A percentile compares a stretch with the other conserved stretches of the same genome.
These are phyloP conservation scores for Teratosphaeria epicoccoides DNA, from an alignment of 2,329 filamentous ascomycete genomes.

Conservation along the genomic window DNA sequence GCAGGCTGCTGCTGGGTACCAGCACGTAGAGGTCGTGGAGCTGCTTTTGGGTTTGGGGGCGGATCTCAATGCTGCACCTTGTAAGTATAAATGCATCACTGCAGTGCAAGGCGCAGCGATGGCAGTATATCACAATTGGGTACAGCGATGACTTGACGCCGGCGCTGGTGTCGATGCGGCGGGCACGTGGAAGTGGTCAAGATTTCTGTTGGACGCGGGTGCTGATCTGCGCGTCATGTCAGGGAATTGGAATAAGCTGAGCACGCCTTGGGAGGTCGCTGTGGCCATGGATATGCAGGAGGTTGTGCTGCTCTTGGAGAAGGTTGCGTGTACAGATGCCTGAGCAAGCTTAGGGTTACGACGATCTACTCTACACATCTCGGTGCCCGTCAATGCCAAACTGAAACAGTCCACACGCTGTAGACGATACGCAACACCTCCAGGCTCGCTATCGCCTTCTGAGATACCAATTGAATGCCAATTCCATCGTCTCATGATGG, in stretches of 20 bases:
- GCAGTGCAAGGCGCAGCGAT: constrained; percentile 13
- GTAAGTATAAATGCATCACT: constrained; percentile 12
- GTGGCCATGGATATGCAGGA: not conserved
- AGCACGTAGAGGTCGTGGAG: constrained; percentile 9
- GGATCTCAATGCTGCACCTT: constrained; percentile 7
- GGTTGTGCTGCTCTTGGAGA: no score
- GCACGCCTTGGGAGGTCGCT: constrained; percentile 6
- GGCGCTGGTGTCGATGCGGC: constrained; percentile 14
- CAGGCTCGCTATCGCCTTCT: constrained; percentile 64
- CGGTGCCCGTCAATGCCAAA: not conserved
- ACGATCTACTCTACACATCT: not conserved
- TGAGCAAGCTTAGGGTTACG: no score
- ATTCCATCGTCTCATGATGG: constrained; percentile 54
- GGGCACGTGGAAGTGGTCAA: constrained; percentile 10
- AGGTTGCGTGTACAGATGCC: no score
- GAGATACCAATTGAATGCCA: constrained; percentile 93
- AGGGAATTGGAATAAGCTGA: constrained; percentile 6
- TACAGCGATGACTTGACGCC: constrained; percentile 7
- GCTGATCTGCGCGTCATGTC: constrained; percentile 7
- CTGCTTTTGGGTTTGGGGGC: constrained; percentile 8
- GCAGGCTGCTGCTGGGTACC: constrained; percentile 9
- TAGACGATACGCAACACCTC: not conserved
- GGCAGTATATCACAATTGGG: constrained; percentile 5
- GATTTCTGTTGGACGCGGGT: constrained; percentile 8
- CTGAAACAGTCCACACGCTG: not conserved